phyloP scores from a whole-genome alignment of 257 asterid species.

The Gentiana straminea region DNA sequence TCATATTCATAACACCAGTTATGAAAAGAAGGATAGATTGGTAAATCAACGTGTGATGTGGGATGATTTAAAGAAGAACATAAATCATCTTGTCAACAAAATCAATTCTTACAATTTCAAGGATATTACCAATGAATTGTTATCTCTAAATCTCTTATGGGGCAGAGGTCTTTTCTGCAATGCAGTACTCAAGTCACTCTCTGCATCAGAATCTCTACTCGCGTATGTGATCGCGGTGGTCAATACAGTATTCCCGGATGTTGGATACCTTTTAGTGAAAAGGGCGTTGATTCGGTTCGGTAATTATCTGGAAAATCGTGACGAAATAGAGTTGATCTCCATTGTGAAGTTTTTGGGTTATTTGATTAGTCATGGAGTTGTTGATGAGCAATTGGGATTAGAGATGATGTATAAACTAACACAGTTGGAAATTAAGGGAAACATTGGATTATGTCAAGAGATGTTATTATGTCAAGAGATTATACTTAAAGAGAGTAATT shows the following conservation, averaged over 20 bases:
- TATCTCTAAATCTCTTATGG: constrained; percentile 12
- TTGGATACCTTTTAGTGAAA: constrained; percentile 21
- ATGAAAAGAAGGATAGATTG: background rate
- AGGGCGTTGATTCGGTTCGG: constrained; percentile 10
- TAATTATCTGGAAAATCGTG: background rate
- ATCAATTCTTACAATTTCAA: constrained; percentile 9
- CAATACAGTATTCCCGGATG: constrained; percentile 19
- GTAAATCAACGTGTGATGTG: constrained; percentile 13
- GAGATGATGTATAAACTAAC: constrained; percentile 10
- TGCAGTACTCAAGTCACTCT: constrained; percentile 11
- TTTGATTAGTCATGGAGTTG: constrained; percentile 18
- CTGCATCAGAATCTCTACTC: background rate
- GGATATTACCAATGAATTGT: constrained; percentile 6
- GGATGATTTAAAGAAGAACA: constrained; percentile 18
- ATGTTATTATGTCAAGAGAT: no score
- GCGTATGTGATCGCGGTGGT: constrained; percentile 12
- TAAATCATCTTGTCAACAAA: constrained; percentile 8
- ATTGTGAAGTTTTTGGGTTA: constrained; percentile 15
- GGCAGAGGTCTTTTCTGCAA: constrained; percentile 28
- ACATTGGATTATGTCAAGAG: no score
- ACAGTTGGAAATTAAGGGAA: background rate
- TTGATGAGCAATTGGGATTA: constrained; percentile 3
- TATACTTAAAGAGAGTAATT: no score
- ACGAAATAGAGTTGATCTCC: constrained; percentile 2
- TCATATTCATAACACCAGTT: no score